Percentiles rank a stretch among this genome's conserved stretches.
Conservation (phyloP, 139 green algal species). For the Coelastrella sp. region DNA sequence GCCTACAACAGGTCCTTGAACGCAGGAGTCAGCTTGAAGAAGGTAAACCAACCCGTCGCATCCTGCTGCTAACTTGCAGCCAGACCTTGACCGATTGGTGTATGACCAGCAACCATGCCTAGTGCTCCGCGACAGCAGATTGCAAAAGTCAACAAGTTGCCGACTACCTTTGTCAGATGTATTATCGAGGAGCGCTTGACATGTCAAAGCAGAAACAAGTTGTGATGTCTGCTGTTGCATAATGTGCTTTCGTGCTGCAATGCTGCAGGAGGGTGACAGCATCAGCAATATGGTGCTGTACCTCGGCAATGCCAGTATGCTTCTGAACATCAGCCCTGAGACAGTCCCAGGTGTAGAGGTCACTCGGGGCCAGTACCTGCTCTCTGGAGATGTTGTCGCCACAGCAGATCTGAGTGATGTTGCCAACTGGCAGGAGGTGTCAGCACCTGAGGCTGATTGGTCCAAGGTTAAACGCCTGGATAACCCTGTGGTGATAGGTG, state of each 20-base stretch:
- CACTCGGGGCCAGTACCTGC: neutral
- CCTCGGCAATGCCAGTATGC: neutral
- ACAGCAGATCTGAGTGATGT: slow-evolving; percentile 24
- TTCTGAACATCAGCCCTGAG: slow-evolving; percentile 10
- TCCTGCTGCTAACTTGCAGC: neutral
- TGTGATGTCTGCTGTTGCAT: neutral
- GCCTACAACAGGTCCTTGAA: slow-evolving; percentile 22
- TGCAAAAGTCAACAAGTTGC: neutral
- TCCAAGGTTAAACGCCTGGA: neutral
- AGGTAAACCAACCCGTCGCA: neutral
- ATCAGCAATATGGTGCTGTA: neutral
- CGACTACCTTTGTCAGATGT: neutral
- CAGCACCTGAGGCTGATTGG: slow-evolving; percentile 17
- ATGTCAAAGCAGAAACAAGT: neutral
- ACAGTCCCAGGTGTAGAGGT: slow-evolving; percentile 11
- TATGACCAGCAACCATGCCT: too few species aligned
- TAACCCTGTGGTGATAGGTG: neutral
- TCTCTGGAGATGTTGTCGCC: slow-evolving; percentile 22
- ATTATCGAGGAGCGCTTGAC: neutral
- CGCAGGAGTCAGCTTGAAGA: neutral
- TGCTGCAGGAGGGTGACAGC: slow-evolving; percentile 8
- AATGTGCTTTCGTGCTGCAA: neutral
- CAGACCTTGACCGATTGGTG: too few species aligned
- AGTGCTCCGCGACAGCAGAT: neutral
- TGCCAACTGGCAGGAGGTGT: neutral